Evolutionary conservation across 1,139 yeast species (phyloP).

Genomic region (Diutina neorugosa): DNA sequence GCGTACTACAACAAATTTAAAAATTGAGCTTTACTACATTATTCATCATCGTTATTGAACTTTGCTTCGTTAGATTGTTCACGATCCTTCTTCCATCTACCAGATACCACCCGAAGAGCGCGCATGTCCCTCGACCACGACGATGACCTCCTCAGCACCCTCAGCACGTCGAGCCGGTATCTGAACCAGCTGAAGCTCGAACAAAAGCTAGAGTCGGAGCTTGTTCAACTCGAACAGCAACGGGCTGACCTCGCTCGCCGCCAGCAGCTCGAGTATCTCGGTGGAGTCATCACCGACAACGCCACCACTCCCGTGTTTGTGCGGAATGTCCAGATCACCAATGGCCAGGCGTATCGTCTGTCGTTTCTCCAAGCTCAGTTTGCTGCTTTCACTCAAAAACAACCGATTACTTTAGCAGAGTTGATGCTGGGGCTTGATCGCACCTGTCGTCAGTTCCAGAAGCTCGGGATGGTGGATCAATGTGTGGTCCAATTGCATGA

Average conservation of each 20-base stretch:
- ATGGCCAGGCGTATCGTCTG: constrained; percentile 40
- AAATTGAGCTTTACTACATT: no score
- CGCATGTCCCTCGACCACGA: constrained; percentile 17
- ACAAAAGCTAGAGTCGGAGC: constrained; percentile 16
- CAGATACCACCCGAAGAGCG: not conserved
- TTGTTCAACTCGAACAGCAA: constrained; percentile 17
- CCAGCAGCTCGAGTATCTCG: constrained; percentile 23
- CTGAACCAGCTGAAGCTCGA: not conserved
- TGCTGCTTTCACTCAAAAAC: constrained; percentile 31
- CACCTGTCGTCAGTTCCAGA: constrained; percentile 28
- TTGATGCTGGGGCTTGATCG: constrained; percentile 30
- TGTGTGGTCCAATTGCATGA: constrained; percentile 23
- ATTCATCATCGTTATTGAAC: no score
- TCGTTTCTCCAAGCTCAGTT: constrained; percentile 43
- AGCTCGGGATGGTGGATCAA: constrained; percentile 34
- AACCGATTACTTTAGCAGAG: constrained; percentile 21
- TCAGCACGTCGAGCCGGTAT: constrained; percentile 9
- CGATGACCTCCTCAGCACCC: constrained; percentile 18
- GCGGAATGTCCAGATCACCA: constrained; percentile 40
- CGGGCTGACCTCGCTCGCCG: constrained; percentile 23
- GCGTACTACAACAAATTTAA: no score
- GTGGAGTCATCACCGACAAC: constrained; percentile 29
- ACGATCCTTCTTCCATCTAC: no score
- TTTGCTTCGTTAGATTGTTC: no score
- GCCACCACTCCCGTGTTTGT: constrained; percentile 32